A percentile compares a stretch with the other conserved stretches of the same genome.
Evolutionary conservation across 1,284 basidiomycete species (phyloP).

Genomic region (Ganoderma lucidum): DNA sequence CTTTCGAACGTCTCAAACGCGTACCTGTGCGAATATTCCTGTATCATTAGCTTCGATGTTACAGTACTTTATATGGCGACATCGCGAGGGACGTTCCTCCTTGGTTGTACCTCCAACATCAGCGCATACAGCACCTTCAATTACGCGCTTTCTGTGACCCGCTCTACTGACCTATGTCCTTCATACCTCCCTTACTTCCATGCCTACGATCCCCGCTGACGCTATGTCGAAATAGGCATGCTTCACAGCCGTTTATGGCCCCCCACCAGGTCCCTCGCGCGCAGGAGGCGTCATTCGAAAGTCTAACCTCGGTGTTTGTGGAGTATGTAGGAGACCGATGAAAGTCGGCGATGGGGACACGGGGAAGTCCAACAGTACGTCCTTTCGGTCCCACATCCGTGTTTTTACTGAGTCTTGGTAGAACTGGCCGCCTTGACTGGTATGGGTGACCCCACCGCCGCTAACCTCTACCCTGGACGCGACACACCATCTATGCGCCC

Average conservation of each 20-base stretch:
- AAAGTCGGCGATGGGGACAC: slow-evolving; percentile 86
- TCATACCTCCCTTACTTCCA: neutral
- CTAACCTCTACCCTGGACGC: slow-evolving; percentile 72
- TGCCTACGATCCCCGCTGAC: slow-evolving; percentile 7
- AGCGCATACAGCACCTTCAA: neutral
- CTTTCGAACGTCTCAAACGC: neutral
- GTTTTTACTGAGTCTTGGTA: slow-evolving; percentile 42
- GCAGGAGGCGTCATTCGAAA: slow-evolving; percentile 65
- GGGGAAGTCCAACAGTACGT: slow-evolving; percentile 88
- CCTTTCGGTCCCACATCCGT: slow-evolving; percentile 4
- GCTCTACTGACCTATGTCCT: neutral
- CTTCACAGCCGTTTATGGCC: slow-evolving; percentile 95
- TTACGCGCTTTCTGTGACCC: neutral
- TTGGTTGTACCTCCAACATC: neutral
- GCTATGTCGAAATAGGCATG: slow-evolving; percentile 70
- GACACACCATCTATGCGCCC: slow-evolving; percentile 55
- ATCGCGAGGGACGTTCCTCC: neutral
- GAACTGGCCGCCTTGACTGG: slow-evolving; percentile 91
- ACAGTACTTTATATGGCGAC: neutral
- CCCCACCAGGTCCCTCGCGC: slow-evolving; percentile 69
- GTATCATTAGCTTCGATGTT: neutral
- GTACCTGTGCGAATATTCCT: neutral
- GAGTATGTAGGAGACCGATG: slow-evolving; percentile 96
- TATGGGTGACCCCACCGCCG: slow-evolving; percentile 70
- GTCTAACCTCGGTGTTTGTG: slow-evolving; percentile 91